Conservation (phyloP, 805 yeast genomes). For the Scheffersomyces stipitis region DNA sequence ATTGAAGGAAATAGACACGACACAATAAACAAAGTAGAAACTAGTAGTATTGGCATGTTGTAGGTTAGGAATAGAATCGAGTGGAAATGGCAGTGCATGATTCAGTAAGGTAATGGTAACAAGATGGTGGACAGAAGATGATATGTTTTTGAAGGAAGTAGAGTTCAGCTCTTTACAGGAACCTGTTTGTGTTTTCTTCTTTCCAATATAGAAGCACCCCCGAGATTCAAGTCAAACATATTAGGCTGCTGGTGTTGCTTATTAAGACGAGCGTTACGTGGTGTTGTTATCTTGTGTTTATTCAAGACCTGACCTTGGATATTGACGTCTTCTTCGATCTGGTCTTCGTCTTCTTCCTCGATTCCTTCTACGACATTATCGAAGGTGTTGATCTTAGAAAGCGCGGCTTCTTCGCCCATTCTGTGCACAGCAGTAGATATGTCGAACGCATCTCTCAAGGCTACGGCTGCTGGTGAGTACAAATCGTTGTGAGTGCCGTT, state of each 20-base stretch:
- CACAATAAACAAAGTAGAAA: too few species aligned
- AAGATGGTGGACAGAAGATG: too few species aligned
- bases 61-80: too few species aligned
- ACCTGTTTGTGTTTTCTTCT: constrained; percentile 32
- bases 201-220: constrained; percentile 54
- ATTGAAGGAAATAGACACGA: too few species aligned
- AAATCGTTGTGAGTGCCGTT: constrained; percentile 26
- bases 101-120: too few species aligned
- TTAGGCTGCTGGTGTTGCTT: constrained; percentile 13
- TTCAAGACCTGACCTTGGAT: constrained; percentile 10
- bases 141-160: too few species aligned
- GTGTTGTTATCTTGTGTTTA: constrained; percentile 3
- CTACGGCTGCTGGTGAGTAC: constrained; percentile 74
- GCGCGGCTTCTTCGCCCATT: constrained; percentile 63
- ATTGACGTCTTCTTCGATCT: constrained; percentile 12
- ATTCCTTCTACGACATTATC: constrained; percentile 37
- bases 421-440: constrained; percentile 85
- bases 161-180: constrained; percentile 6
- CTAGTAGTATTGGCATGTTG: too few species aligned
- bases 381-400: constrained; percentile 17
- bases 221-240: constrained; percentile 47
- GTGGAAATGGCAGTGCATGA: too few species aligned
- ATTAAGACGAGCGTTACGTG: constrained; percentile 8
- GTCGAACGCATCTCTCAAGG: constrained; percentile 83
- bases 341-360: constrained; percentile 30